Evolutionary conservation across 1,284 basidiomycete species (phyloP), one percentile per base, ranked within the genome.

Genomic region (Ganoderma leucocontextum): DNA sequence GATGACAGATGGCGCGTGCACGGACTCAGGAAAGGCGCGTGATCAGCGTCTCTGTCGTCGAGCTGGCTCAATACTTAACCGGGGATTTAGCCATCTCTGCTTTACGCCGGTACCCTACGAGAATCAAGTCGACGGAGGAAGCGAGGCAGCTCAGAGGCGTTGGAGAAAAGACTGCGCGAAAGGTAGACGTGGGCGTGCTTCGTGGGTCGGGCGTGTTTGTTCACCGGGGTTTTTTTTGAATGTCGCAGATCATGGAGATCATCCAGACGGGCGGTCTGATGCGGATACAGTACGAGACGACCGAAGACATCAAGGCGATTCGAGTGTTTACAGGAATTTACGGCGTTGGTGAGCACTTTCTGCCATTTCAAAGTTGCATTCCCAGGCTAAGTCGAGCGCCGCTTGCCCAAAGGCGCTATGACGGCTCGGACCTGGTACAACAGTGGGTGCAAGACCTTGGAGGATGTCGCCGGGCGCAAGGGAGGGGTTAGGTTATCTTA

Each of bases 281-380:
- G 29, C 85, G 92, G 35, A 89, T 94, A 66, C 78, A 80, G 35
- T 87, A 87, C 68, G 90, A 91, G 75, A 84, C 81, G 29, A 91
- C 90, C 4, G 86, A 86, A 61, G 90, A 91, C 62, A 82, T 90
- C 1, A 76, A 82, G 59, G 83, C 85, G 1, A 82, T 84, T 2
- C 80, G 83, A 13, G 60, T 88, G 13, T 94, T 96, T 76, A 86
- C 88, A 69, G 92, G 93, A 4, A 91, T 97, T 52, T 97, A 97
- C 75, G 95, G 94, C 42, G 94, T 96, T 64, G 95, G 94, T 88
- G 66, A 72, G 88, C 81, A 39, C 35, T 33, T 47, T 53, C 42
- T 1, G 22, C 12, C 22, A 5, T 19, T 42, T 42, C 4, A 17
- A 38, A 35, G 33, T 35, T 15, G 42, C 41, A 8, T 10, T 12